Evolutionary conservation across 371 early-diverging fungal species (phyloP).

Genomic region (Cladochytrium tenue): DNA sequence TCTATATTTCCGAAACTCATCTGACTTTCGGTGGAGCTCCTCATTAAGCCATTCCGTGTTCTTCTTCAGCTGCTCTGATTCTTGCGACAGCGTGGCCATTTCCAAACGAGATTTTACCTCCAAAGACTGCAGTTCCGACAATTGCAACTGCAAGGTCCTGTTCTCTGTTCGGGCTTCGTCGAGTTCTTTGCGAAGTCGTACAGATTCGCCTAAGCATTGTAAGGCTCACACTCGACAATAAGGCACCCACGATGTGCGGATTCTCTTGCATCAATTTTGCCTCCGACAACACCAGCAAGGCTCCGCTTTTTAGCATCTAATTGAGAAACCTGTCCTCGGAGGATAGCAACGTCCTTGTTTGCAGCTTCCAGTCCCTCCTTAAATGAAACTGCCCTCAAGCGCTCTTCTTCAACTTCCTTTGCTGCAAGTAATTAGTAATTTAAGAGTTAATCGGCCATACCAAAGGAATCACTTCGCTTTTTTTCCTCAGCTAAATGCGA

Average conservation of each 20-base stretch:
- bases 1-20: conserved; percentile 40
- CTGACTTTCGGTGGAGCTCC: conserved; percentile 51
- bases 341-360: neutral
- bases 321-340: neutral
- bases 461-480: neutral
- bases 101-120: conserved; percentile 23
- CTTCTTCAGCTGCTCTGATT: conserved; percentile 36
- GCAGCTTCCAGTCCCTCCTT: neutral
- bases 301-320: neutral
- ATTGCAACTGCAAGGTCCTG: neutral
- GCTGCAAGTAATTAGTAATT: neutral
- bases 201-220: neutral
- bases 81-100: conserved; percentile 25
- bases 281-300: neutral
- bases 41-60: conserved; percentile 56
- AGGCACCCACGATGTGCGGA: neutral
- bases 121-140: conserved; percentile 12
- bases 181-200: neutral
- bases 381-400: neutral
- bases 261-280: neutral
- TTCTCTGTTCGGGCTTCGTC: neutral
- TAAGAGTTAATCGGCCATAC: neutral
- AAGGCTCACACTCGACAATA: neutral
- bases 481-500: neutral
- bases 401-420: neutral